Evolutionary conservation across 345 rosid species (phyloP).

Genomic region (Limnanthes douglasii): DNA sequence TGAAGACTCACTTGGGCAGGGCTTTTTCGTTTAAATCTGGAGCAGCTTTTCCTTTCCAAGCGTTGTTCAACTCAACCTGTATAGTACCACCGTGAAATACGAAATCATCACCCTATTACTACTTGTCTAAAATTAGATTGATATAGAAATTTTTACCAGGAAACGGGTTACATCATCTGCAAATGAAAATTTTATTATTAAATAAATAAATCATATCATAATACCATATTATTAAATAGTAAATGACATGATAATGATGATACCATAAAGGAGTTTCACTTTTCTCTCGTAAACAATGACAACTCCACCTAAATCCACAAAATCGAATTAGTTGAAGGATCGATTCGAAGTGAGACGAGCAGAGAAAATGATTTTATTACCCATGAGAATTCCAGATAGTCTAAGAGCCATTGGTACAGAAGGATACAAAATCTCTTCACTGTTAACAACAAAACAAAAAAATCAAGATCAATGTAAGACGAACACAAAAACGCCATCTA

Average conservation of each 20-base stretch:
- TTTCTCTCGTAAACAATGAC: slow-evolving; percentile 86
- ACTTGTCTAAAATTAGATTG: no score
- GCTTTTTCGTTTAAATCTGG: slow-evolving; percentile 43
- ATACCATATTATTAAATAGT: no score
- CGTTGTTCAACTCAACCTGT: slow-evolving; percentile 72
- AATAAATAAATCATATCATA: no score
- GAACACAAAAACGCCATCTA: neutral
- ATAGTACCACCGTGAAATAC: no score
- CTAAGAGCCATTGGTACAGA: slow-evolving; percentile 88
- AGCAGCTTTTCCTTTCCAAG: slow-evolving; percentile 51
- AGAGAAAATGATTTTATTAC: slow-evolving; percentile 13
- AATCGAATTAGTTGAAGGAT: slow-evolving; percentile 4
- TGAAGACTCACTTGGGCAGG: slow-evolving; percentile 38
- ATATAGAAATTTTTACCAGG: slow-evolving; percentile 30
- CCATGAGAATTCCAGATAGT: slow-evolving; percentile 90
- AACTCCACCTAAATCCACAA: slow-evolving; percentile 57
- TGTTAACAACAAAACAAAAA: slow-evolving; percentile 9
- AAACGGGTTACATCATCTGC: slow-evolving; percentile 78
- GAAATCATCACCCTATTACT: no score
- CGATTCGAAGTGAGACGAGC: neutral
- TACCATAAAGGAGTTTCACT: slow-evolving; percentile 82
- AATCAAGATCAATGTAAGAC: neutral
- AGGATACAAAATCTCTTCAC: slow-evolving; percentile 88
- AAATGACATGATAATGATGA: neutral
- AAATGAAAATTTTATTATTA: no score